Conservation (phyloP, 1,284 basidiomycete genomes). For the Pseudozyma thailandica region DNA sequence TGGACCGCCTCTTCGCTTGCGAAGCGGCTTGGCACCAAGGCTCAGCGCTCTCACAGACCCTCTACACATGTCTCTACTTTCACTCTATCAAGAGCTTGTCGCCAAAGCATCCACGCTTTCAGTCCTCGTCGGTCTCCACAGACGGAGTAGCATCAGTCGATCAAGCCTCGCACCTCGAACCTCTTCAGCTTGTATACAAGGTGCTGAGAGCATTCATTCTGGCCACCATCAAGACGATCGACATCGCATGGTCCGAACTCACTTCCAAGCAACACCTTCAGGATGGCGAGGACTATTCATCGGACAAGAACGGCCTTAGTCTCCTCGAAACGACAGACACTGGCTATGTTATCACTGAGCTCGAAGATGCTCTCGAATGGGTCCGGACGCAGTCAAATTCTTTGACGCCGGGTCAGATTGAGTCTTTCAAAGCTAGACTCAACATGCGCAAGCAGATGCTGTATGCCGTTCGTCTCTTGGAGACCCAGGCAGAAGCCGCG, state of each 20-base stretch:
- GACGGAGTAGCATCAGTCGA: neutral
- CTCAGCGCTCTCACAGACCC: constrained; percentile 83
- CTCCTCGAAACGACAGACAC: constrained; percentile 79
- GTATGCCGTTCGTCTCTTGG: constrained; percentile 26
- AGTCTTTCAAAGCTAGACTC: constrained; percentile 32
- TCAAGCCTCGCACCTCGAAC: neutral
- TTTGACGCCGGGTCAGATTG: constrained; percentile 1
- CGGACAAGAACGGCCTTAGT: constrained; percentile 84
- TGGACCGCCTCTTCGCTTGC: constrained; percentile 81
- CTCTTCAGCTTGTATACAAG: constrained; percentile 73
- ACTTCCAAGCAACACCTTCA: constrained; percentile 37
- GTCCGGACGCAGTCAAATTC: constrained; percentile 67
- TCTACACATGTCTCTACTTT: constrained; percentile 83
- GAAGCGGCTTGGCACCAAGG: constrained; percentile 91
- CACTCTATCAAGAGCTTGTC: constrained; percentile 73
- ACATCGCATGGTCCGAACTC: constrained; percentile 83
- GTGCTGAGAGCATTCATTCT: constrained; percentile 79
- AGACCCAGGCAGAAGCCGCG: constrained; percentile 23
- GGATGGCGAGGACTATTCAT: constrained; percentile 81
- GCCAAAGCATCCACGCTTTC: constrained; percentile 61
- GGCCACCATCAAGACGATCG: constrained; percentile 83
- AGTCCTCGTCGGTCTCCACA: constrained; percentile 69
- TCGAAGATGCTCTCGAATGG: constrained; percentile 75
- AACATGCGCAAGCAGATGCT: constrained; percentile 47
- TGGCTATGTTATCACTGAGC: constrained; percentile 73